These are phyloP conservation scores for Coemansia sp. DNA, from an alignment of 192 early-diverging fungal genomes.

Conservation along the genomic window DNA sequence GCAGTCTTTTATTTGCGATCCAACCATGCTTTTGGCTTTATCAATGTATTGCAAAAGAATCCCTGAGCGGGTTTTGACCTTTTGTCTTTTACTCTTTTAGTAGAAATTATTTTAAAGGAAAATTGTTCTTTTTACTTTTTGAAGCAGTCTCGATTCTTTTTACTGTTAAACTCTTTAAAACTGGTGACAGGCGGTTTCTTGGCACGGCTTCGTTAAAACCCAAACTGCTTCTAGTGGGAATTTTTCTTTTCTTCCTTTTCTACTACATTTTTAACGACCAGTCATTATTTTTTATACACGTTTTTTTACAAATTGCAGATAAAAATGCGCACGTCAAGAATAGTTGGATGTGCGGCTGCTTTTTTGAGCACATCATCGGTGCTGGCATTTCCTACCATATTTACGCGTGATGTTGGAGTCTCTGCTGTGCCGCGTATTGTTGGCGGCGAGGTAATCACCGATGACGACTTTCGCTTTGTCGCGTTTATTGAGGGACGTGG, in stretches of 20 bases:
- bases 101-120: neutral
- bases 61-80: neutral
- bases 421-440: slow-evolving; percentile 18
- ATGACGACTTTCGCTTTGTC: slow-evolving; percentile 20
- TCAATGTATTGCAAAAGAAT: neutral
- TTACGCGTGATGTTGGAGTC: neutral
- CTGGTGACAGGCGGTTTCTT: neutral
- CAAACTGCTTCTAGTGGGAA: neutral
- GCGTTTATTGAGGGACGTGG: slow-evolving; percentile 21
- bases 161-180: neutral
- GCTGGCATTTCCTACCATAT: neutral
- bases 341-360: neutral
- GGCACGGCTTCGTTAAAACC: neutral
- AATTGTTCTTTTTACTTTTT: neutral
- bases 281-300: slow-evolving; percentile 1
- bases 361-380: slow-evolving; percentile 5
- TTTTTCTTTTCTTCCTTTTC: neutral
- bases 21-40: too few species aligned
- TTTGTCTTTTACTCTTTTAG: neutral
- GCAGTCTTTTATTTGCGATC: too few species aligned
- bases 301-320: neutral
- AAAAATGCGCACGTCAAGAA: slow-evolving; percentile 1
- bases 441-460: slow-evolving; percentile 26
- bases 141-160: neutral
- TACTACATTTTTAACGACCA: neutral